Evolutionary conservation across 495 filamentous ascomycete genomes (phyloP).

Genomic region (Daldinia caldariorum): DNA sequence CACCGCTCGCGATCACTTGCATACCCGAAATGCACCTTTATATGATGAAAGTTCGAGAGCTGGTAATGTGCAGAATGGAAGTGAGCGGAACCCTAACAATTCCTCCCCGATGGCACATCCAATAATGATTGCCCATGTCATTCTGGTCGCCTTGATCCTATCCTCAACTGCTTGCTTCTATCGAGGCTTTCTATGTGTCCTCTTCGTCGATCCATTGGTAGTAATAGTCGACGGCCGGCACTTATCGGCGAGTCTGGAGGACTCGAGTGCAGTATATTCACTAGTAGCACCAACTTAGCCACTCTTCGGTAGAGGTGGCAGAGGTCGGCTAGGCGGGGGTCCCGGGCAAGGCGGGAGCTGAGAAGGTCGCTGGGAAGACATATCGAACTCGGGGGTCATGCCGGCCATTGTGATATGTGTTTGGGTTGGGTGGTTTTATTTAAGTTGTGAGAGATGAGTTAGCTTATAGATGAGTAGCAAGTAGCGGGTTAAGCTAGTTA

Average conservation of each 20-base stretch:
- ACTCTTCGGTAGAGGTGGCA: conserved; percentile 83
- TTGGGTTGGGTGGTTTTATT: conserved; percentile 4
- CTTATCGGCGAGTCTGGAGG: conserved; percentile 22
- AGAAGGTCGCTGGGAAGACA: conserved; percentile 67
- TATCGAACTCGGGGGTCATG: conserved; percentile 44
- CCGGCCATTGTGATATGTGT: conserved; percentile 67
- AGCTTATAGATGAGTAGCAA: background rate
- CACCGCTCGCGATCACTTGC: conserved; percentile 35
- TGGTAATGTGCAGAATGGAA: conserved; percentile 37
- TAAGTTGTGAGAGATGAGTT: background rate
- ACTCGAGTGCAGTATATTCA: conserved; percentile 23
- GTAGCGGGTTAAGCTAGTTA: background rate
- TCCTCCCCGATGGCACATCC: conserved; percentile 31
- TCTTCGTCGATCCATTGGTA: conserved; percentile 23
- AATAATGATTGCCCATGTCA: conserved; percentile 28
- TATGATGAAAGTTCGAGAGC: conserved; percentile 39
- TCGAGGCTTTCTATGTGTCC: conserved; percentile 9
- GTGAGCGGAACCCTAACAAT: conserved; percentile 37
- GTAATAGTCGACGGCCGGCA: conserved; percentile 9
- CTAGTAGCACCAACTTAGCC: conserved; percentile 45
- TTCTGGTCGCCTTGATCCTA: conserved; percentile 29
- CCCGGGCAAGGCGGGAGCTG: conserved; percentile 86
- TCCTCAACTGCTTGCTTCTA: conserved; percentile 28
- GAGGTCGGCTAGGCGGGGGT: conserved; percentile 82
- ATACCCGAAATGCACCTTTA: conserved; percentile 43